Conservation (phyloP, 2,329 filamentous ascomycete species). For the Talaromyces amestolkiae region DNA sequence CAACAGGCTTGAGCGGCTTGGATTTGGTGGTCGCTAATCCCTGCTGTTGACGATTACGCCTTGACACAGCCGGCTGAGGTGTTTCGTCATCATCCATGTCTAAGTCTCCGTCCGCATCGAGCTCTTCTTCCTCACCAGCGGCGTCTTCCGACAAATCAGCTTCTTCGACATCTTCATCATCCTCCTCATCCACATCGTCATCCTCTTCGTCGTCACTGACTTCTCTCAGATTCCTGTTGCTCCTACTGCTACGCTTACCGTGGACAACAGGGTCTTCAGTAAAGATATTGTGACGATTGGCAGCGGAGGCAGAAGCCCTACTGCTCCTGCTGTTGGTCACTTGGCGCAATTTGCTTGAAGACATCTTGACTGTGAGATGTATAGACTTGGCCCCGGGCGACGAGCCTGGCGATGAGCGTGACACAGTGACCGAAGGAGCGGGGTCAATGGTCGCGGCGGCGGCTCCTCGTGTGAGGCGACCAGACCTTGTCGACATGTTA, state of each 20-base stretch:
- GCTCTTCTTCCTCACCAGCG: conserved; percentile 34
- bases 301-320: conserved; percentile 11
- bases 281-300: conserved; percentile 39
- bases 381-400: conserved; percentile 43
- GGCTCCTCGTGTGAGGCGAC: conserved; percentile 35
- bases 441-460: conserved; percentile 28
- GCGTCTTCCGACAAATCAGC: conserved; percentile 33
- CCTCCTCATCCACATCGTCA: conserved; percentile 37
- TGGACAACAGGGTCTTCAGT: conserved; percentile 47
- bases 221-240: conserved; percentile 46
- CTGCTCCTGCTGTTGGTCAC: conserved; percentile 36
- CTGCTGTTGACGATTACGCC: conserved; percentile 39
- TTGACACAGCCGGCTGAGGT: conserved; percentile 36
- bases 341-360: conserved; percentile 50
- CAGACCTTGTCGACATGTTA: conserved; percentile 39
- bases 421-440: conserved; percentile 35
- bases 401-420: conserved; percentile 35
- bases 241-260: conserved; percentile 47
- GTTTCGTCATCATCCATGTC: conserved; percentile 50
- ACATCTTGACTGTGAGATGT: conserved; percentile 50
- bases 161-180: conserved; percentile 44
- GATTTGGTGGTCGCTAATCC: conserved; percentile 35
- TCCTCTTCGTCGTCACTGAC: conserved; percentile 49
- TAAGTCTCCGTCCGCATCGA: conserved; percentile 36
- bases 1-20: conserved; percentile 44